phyloP scores from a whole-genome alignment of 495 filamentous ascomycete species.

The Parathielavia appendiculata region DNA sequence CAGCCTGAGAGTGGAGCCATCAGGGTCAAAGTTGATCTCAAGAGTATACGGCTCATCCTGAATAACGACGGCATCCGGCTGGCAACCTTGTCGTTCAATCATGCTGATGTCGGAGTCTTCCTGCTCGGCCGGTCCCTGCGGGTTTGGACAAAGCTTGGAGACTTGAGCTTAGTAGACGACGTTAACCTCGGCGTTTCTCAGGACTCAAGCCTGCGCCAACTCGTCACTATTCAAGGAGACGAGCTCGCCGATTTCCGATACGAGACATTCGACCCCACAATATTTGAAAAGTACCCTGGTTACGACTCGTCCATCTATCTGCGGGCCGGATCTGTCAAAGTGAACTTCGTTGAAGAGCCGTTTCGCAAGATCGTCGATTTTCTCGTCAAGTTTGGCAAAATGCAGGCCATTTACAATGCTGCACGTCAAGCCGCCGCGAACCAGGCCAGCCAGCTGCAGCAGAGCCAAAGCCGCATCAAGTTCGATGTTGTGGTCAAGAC shows the following conservation, averaged over 20 bases:
- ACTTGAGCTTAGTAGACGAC: constrained; percentile 85
- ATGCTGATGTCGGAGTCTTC: constrained; percentile 86
- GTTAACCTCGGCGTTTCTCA: constrained; percentile 84
- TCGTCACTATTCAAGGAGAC: constrained; percentile 89
- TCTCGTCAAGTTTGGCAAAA: constrained; percentile 95
- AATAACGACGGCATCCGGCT: constrained; percentile 97
- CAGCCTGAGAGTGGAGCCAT: constrained; percentile 41
- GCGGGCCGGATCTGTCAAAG: constrained; percentile 85
- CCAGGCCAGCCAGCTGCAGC: constrained; percentile 87
- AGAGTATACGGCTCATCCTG: constrained; percentile 89
- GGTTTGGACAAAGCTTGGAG: constrained; percentile 78
- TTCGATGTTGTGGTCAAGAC: constrained; percentile 92
- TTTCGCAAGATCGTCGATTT: constrained; percentile 99
- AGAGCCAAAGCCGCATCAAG: constrained; percentile 81
- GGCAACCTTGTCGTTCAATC: constrained; percentile 85
- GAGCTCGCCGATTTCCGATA: constrained; percentile 98
- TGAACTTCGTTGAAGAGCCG: constrained; percentile 94
- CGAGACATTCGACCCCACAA: constrained; percentile 81
- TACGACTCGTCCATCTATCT: constrained; percentile 89
- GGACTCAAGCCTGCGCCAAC: constrained; percentile 73
- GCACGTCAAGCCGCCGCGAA: constrained; percentile 92
- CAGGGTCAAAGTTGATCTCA: constrained; percentile 81
- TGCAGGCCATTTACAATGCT: constrained; percentile 98
- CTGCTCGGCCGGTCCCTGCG: constrained; percentile 78
- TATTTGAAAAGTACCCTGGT: constrained; percentile 70